These are phyloP conservation scores for Scheffersomyces stipitis DNA, from an alignment of 805 yeast species.

Conservation along the genomic window DNA sequence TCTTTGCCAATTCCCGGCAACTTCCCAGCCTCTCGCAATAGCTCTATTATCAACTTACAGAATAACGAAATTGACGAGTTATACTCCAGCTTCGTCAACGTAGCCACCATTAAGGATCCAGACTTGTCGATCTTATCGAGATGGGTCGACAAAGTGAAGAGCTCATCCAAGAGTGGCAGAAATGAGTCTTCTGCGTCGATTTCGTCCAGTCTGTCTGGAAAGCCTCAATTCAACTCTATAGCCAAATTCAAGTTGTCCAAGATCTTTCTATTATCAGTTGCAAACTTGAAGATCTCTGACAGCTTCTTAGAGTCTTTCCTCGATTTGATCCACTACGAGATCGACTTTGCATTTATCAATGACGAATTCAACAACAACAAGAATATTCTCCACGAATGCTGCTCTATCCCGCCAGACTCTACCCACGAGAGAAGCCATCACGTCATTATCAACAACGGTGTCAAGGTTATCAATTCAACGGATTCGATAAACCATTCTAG, in stretches of 20 bases:
- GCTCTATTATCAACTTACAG: conserved; percentile 20
- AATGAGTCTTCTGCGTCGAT: background rate
- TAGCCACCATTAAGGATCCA: conserved; percentile 44
- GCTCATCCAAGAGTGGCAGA: conserved; percentile 14
- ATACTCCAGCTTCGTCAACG: conserved; percentile 65
- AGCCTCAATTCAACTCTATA: conserved; percentile 10
- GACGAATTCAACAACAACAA: conserved; percentile 58
- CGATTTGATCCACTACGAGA: conserved; percentile 39
- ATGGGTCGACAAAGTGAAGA: conserved; percentile 40
- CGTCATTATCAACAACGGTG: conserved; percentile 43
- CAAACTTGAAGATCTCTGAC: conserved; percentile 66
- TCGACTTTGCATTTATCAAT: conserved; percentile 65
- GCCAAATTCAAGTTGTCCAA: conserved; percentile 51
- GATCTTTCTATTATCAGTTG: conserved; percentile 68
- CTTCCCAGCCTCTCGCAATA: conserved; percentile 11
- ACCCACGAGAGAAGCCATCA: conserved; percentile 30
- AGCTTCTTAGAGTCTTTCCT: conserved; percentile 53
- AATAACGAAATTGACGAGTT: conserved; percentile 64
- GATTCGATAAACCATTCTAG: conserved; percentile 41
- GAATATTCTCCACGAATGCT: conserved; percentile 72
- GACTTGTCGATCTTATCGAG: conserved; percentile 34
- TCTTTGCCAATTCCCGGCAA: conserved; percentile 5
- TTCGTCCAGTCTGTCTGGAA: background rate
- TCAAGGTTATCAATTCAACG: conserved; percentile 36
- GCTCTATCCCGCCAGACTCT: conserved; percentile 40